Conservation (phyloP, 805 yeast species). For the Ogataea corticis region DNA sequence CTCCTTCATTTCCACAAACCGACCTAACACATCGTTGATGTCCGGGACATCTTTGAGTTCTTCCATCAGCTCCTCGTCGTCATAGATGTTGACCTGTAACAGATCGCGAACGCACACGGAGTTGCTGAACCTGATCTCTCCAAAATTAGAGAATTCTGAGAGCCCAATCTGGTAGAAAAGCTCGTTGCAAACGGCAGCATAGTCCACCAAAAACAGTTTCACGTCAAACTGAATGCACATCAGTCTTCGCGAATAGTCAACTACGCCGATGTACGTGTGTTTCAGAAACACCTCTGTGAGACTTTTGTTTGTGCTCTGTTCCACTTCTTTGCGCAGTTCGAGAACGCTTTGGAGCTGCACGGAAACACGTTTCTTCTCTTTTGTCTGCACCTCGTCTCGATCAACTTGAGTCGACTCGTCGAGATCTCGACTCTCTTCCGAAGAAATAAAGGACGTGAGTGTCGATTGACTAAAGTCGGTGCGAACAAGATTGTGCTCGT, state of each 20-base stretch:
- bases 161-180: slow-evolving; percentile 81
- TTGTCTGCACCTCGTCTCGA: background rate
- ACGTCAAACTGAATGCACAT: slow-evolving; percentile 87
- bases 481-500: slow-evolving; percentile 68
- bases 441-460: slow-evolving; percentile 39
- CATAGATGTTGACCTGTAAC: slow-evolving; percentile 37
- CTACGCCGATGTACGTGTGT: slow-evolving; percentile 77
- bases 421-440: background rate
- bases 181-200: slow-evolving; percentile 64
- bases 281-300: slow-evolving; percentile 70
- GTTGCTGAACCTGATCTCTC: slow-evolving; percentile 46
- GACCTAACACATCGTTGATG: slow-evolving; percentile 13
- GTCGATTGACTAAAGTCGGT: slow-evolving; percentile 68
- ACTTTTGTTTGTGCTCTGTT: slow-evolving; percentile 44
- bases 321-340: slow-evolving; percentile 54
- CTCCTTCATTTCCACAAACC: slow-evolving; percentile 51
- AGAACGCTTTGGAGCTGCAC: slow-evolving; percentile 60
- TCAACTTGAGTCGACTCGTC: slow-evolving; percentile 3
- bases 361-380: slow-evolving; percentile 31
- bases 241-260: slow-evolving; percentile 67
- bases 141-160: slow-evolving; percentile 80
- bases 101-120: slow-evolving; percentile 38
- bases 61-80: slow-evolving; percentile 18
- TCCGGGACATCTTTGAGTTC: slow-evolving; percentile 10
- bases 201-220: slow-evolving; percentile 75